Evolutionary conservation across 192 early-diverging fungal genomes (phyloP).

Genomic region (Backusella mclennaniae): DNA sequence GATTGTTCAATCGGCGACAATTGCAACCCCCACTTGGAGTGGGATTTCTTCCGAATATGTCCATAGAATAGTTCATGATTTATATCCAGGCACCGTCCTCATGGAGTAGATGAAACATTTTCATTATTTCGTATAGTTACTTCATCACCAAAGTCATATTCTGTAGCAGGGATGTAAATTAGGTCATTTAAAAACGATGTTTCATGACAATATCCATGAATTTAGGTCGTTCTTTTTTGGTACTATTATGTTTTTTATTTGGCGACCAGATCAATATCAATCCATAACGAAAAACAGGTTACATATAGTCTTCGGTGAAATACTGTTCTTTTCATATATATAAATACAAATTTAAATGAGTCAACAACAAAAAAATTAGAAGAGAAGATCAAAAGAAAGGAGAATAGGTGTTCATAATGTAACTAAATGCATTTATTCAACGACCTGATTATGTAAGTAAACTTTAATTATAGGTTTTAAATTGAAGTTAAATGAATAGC

Average conservation of each 20-base stretch:
- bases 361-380: background rate
- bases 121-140: background rate
- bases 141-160: background rate
- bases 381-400: background rate
- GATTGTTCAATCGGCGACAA: background rate
- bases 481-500: background rate
- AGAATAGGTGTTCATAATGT: background rate
- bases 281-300: background rate
- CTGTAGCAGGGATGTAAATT: conserved; percentile 3
- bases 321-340: background rate
- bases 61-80: background rate
- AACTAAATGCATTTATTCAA: background rate
- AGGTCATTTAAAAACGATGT: background rate
- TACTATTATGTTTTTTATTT: background rate
- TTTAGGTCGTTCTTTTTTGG: background rate
- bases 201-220: background rate
- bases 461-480: background rate
- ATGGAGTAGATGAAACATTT: background rate
- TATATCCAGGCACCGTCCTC: background rate
- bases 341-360: background rate
- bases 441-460: background rate
- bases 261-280: background rate
- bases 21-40: background rate
- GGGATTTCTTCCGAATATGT: background rate
- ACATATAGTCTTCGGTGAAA: background rate